Conservation (phyloP, 2,329 filamentous ascomycete genomes). For the Claviceps arundinis region DNA sequence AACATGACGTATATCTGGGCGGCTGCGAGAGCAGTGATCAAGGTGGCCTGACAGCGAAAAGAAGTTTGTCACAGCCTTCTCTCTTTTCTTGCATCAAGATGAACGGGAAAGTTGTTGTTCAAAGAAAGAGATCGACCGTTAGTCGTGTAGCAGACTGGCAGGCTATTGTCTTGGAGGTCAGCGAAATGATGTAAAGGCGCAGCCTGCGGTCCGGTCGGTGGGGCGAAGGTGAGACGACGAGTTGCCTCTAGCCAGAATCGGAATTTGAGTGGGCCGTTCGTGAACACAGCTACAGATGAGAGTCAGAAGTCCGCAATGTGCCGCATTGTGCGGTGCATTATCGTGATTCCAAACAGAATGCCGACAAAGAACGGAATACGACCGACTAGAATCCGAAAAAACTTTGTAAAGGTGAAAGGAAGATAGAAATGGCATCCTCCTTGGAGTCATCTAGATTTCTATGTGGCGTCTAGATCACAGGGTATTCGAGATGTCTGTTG, state of each 20-base stretch:
- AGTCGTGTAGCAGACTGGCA: background rate
- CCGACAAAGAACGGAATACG: too few species aligned
- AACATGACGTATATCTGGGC: slow-evolving; percentile 3
- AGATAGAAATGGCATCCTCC: too few species aligned
- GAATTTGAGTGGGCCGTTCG: background rate
- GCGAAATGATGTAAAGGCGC: background rate
- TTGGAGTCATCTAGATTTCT: too few species aligned
- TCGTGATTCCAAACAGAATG: too few species aligned
- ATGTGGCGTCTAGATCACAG: too few species aligned
- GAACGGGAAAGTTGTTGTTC: background rate
- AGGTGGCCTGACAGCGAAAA: background rate
- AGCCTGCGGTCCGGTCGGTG: background rate
- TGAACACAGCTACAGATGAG: background rate
- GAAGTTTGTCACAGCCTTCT: background rate
- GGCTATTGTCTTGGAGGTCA: background rate
- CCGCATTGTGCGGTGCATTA: too few species aligned
- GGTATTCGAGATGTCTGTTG: too few species aligned
- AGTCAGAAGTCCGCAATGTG: too few species aligned
- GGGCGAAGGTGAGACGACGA: background rate
- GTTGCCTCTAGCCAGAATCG: background rate
- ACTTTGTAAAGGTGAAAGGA: too few species aligned
- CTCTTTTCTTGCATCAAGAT: background rate
- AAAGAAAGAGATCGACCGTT: background rate
- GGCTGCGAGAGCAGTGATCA: background rate
- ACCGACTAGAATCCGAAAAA: too few species aligned